Base-by-base conservation (phyloP, 345 rosid genomes). In the Syzygium grande region DNA sequence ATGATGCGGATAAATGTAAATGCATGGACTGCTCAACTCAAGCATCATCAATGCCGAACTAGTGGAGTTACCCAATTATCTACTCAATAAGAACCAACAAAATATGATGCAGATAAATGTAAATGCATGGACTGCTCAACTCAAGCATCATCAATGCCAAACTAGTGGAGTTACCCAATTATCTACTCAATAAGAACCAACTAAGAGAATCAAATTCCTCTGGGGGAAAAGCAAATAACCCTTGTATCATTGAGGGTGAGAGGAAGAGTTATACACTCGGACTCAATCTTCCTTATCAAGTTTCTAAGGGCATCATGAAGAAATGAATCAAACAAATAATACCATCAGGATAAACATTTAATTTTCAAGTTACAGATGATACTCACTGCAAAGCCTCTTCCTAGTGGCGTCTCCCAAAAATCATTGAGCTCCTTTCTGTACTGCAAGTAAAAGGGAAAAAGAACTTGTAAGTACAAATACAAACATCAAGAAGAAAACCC, bases 351-450 rank as follows among this genome's bases (percentile, higher is more conserved):
- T 38, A 73, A 73, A 73, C 49, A 34, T 73, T 25, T 19, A 73
- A 27, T 49, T 46, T 61, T 30, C 27, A 51, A 51, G 86, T 23
- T 41, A 22, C 51, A 84, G 41, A 53, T 51, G 86, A 30, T 65
- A 88, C 89, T 95, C 91, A 97, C 98, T 88, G 95, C 91, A 91
- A 93, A 91, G 89, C 95, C 91, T 90, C 94, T 94, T 88, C 99
- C 99, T 2, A 95, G 51, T 7, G 99, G 99, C 43, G 98, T 95
- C 85, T 93, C 89, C 87, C 95, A 89, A 87, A 95, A 95, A 84
- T 93, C 94, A 94, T 61, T 94, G 53, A 97, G 88, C 86, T 94
- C 95, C 94, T 91, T 95, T 92, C 99, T 95, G 94, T 95, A 95
- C 99, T 96, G 98, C 92, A 94, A 93, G 11, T 29, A 43, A 43